Evolutionary conservation across 371 early-diverging fungal genomes (phyloP).

Genomic region (Mortierella polycephala): DNA sequence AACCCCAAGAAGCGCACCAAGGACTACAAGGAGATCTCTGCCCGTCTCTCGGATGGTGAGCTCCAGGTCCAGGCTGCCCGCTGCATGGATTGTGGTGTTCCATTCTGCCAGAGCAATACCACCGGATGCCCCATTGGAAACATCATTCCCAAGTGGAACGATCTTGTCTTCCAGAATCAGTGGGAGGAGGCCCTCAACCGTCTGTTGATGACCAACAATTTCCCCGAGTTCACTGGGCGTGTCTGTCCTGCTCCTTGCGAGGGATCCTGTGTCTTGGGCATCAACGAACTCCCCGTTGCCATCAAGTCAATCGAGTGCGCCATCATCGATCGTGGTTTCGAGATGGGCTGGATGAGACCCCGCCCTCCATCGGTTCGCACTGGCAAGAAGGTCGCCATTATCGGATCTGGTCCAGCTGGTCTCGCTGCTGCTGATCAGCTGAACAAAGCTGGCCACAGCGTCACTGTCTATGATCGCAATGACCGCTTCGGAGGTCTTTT

Average conservation of each 20-base stretch:
- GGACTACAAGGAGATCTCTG: conserved; percentile 95
- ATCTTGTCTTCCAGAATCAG: conserved; percentile 92
- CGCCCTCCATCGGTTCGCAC: conserved; percentile 82
- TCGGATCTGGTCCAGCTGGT: conserved; percentile 97
- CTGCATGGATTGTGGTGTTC: conserved; percentile 98
- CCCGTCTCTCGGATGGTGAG: conserved; percentile 80
- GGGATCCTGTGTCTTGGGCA: conserved; percentile 91
- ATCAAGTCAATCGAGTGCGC: conserved; percentile 98
- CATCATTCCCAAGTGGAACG: conserved; percentile 98
- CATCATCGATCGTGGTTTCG: conserved; percentile 95
- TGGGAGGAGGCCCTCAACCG: conserved; percentile 95
- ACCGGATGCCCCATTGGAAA: conserved; percentile 96
- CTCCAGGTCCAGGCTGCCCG: conserved; percentile 94
- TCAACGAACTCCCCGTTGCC: conserved; percentile 91
- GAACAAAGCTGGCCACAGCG: conserved; percentile 94
- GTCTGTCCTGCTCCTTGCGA: conserved; percentile 97
- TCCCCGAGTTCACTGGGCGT: conserved; percentile 94
- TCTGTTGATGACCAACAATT: conserved; percentile 96
- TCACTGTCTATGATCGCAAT: conserved; percentile 96
- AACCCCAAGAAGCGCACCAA: conserved; percentile 80
- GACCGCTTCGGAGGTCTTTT: conserved; percentile 95
- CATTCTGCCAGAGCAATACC: conserved; percentile 96
- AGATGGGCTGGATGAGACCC: conserved; percentile 95
- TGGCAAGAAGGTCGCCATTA: conserved; percentile 86
- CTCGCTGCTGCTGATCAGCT: conserved; percentile 96